Base-by-base conservation (phyloP, 805 yeast species). In the Teunomyces gatunensis region DNA sequence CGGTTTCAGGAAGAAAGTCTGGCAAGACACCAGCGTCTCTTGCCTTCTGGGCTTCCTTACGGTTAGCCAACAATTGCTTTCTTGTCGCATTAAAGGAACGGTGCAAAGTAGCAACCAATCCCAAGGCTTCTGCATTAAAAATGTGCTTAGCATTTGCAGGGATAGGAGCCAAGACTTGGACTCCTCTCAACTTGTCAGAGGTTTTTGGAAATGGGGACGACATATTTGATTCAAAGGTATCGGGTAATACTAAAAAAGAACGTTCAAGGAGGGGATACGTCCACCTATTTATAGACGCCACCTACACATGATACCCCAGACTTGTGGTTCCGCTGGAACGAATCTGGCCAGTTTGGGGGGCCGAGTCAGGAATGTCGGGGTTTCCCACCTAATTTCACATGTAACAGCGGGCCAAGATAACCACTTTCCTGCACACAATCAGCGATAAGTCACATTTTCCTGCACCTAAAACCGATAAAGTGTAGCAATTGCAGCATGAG, bases 101-200 rank as follows among this genome's bases (percentile, higher is more conserved):
- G 67, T 87, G 94, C 52, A 87, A 73, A 29, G 87, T 71, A 21
- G 87, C 89, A 49, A 87, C 78, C 54, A 87, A 83, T 45, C 81
- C 84, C 48, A 87, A 69, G 4, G 91, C 87, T 56, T 73, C 88
- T 13, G 75, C 65, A 48, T 81, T 78, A 58, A 81, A 74, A 55
- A 84, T 78, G 64, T 80, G 81, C 60, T 74, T 71, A 50, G 83
- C 69, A 57, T 65, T 53, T 55, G 68, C 60, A 58, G 80, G 68
- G 47, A 81, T 64, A 32, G 79, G 77, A 39, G 82, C 84, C 59
- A 74, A 75, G 51, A 81, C 67, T 57, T 77, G 73, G 42, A 82
- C 84, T 39, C 84, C 85, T 46, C 69, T 62, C 28, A 79, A 61
- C 42, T 69, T 68, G 49, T 74, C 77, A 39, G 62, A 58, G 32